phyloP scores from a whole-genome alignment of 2,329 filamentous ascomycete genomes.

The Trichophaea hybrida region DNA sequence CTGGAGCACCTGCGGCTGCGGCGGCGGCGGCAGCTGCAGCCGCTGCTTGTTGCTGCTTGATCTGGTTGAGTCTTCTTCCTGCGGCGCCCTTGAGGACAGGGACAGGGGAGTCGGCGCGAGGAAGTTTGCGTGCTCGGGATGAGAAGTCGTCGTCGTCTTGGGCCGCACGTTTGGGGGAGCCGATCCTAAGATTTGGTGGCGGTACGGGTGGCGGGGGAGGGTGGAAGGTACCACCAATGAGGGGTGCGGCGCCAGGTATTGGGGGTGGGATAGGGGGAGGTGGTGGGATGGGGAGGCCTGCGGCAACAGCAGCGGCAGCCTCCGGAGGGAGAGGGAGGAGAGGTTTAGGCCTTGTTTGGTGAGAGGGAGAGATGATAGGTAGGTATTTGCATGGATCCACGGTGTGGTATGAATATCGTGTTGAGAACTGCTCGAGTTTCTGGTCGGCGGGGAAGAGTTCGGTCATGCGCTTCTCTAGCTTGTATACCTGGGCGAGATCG shows the following conservation, averaged over 20 bases:
- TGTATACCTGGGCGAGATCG: slow-evolving; percentile 76
- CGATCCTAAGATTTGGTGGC: slow-evolving; percentile 19
- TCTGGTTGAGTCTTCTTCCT: slow-evolving; percentile 68
- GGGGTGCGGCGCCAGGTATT: neutral
- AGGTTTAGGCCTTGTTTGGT: slow-evolving; percentile 31
- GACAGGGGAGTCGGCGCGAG: slow-evolving; percentile 68
- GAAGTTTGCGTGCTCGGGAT: slow-evolving; percentile 63
- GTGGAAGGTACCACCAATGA: neutral
- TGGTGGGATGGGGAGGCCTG: neutral
- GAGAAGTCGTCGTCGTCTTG: slow-evolving; percentile 46
- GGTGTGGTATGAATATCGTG: slow-evolving; percentile 26
- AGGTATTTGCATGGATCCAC: slow-evolving; percentile 27
- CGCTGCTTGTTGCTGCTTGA: slow-evolving; percentile 43
- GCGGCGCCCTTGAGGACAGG: slow-evolving; percentile 74
- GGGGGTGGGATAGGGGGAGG: neutral
- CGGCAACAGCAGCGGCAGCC: slow-evolving; percentile 36
- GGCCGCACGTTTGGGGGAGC: slow-evolving; percentile 34
- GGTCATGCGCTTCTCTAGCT: slow-evolving; percentile 81
- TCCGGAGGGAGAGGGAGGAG: slow-evolving; percentile 26
- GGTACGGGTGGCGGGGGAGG: neutral
- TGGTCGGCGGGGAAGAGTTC: slow-evolving; percentile 65
- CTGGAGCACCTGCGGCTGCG: slow-evolving; percentile 8
- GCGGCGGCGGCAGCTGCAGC: slow-evolving; percentile 37
- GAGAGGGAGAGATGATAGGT: slow-evolving; percentile 24
- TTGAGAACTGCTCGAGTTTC: slow-evolving; percentile 19